These are phyloP conservation scores for Fonsecaea nubica DNA, from an alignment of 2,329 filamentous ascomycete species.

Conservation along the genomic window DNA sequence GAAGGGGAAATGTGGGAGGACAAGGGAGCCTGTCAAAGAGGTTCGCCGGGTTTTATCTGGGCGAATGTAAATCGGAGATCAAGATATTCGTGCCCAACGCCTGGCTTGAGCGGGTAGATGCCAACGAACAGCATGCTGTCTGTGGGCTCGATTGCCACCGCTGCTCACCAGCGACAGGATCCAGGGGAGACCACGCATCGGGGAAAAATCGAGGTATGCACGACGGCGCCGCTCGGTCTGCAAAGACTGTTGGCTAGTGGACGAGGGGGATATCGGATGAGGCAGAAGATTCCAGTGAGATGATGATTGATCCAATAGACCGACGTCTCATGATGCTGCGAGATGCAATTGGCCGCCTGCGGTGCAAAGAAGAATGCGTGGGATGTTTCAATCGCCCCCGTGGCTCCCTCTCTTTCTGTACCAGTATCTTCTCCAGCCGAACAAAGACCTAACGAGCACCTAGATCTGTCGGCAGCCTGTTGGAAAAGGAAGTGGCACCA, in stretches of 20 bases:
- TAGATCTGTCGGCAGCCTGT: slow-evolving; percentile 2
- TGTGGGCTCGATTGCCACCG: slow-evolving; percentile 16
- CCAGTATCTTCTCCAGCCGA: slow-evolving; percentile 2
- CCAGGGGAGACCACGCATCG: slow-evolving; percentile 10
- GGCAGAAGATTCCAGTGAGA: slow-evolving; percentile 18
- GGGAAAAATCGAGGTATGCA: slow-evolving; percentile 5
- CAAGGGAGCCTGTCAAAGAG: slow-evolving; percentile 22
- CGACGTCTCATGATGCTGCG: slow-evolving; percentile 4
- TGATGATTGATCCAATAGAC: slow-evolving; percentile 6
- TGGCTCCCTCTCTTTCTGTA: not conserved
- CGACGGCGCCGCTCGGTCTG: not conserved
- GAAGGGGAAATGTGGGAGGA: slow-evolving; percentile 6
- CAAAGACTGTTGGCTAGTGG: not conserved
- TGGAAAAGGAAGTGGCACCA: not conserved
- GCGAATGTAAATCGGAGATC: slow-evolving; percentile 25
- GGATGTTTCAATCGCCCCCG: not conserved
- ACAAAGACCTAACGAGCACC: not conserved
- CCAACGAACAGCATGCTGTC: slow-evolving; percentile 22
- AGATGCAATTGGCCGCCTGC: slow-evolving; percentile 13
- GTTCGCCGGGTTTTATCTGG: slow-evolving; percentile 15
- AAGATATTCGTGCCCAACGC: slow-evolving; percentile 32
- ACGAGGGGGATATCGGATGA: slow-evolving; percentile 15
- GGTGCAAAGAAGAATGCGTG: not conserved
- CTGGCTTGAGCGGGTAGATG: slow-evolving; percentile 17
- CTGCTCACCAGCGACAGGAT: not conserved